phyloP scores from a whole-genome alignment of 495 filamentous ascomycete species.

The Letharia columbiana region DNA sequence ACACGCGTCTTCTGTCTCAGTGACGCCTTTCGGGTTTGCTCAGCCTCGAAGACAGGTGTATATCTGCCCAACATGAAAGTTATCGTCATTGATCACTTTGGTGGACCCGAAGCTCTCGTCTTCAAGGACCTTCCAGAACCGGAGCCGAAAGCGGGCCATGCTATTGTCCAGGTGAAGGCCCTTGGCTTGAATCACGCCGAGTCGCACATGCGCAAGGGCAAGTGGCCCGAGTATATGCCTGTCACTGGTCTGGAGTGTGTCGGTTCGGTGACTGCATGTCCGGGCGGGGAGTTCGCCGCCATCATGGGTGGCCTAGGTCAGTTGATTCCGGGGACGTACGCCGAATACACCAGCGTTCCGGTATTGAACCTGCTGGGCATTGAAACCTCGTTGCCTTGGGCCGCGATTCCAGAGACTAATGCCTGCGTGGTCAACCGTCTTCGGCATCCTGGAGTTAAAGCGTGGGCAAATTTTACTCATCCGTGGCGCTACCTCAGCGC shows the following conservation, averaged over 20 bases:
- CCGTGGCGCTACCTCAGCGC: slow-evolving; percentile 37
- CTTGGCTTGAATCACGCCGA: neutral
- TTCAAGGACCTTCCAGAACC: neutral
- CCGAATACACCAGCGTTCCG: neutral
- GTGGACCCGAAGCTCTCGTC: neutral
- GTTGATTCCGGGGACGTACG: neutral
- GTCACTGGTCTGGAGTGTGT: neutral
- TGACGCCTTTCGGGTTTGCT: neutral
- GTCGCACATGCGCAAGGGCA: neutral
- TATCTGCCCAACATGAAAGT: neutral
- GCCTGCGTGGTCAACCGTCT: neutral
- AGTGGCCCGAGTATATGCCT: neutral
- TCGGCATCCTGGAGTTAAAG: neutral
- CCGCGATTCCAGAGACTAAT: neutral
- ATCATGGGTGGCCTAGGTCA: neutral
- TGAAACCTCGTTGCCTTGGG: neutral
- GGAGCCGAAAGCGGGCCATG: neutral
- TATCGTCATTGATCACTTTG: neutral
- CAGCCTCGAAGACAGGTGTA: neutral
- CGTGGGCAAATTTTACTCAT: slow-evolving; percentile 25
- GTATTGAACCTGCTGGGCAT: neutral
- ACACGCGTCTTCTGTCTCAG: neutral
- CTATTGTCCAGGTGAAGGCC: neutral
- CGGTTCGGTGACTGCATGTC: neutral
- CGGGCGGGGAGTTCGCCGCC: neutral